A percentile compares a stretch with the other conserved stretches of the same genome.
Conservation (phyloP, 495 filamentous ascomycete genomes). For the Mycothermus thermophilus region DNA sequence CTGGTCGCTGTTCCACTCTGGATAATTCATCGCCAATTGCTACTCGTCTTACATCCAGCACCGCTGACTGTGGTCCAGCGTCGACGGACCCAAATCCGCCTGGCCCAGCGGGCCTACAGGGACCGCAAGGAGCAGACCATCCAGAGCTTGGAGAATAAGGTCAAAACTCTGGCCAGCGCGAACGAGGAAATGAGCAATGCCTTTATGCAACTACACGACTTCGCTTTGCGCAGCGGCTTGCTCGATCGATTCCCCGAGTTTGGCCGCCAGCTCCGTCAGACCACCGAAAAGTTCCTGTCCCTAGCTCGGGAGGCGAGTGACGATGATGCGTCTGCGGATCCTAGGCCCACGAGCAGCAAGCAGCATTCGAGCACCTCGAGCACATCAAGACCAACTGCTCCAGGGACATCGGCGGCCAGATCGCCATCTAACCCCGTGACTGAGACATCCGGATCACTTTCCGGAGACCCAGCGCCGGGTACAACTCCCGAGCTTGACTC, state of each 20-base stretch:
- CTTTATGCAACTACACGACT: constrained; percentile 58
- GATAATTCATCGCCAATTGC: too few relatives aligned
- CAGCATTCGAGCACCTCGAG: too few relatives aligned
- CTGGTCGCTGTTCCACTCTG: too few relatives aligned
- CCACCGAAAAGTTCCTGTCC: constrained; percentile 31
- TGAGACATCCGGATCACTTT: too few relatives aligned
- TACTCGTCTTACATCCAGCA: background rate
- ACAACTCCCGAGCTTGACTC: too few relatives aligned
- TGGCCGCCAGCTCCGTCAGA: constrained; percentile 30
- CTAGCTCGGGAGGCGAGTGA: constrained; percentile 26
- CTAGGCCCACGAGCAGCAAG: too few relatives aligned
- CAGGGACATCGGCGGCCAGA: too few relatives aligned
- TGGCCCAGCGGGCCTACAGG: constrained; percentile 75
- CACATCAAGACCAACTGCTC: too few relatives aligned
- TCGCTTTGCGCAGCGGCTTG: constrained; percentile 35
- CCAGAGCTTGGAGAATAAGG: constrained; percentile 51
- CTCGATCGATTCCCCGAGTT: constrained; percentile 38
- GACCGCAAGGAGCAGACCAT: constrained; percentile 74
- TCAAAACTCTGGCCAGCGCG: constrained; percentile 47
- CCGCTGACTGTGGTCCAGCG: constrained; percentile 37
- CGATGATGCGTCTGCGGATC: too few relatives aligned
- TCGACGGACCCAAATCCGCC: constrained; percentile 72
- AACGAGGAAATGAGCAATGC: constrained; percentile 63
- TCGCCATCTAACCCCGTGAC: too few relatives aligned
- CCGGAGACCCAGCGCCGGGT: too few relatives aligned